Base-by-base conservation (phyloP, 192 early-diverging fungal genomes). In the Spizellomyces punctatus region DNA sequence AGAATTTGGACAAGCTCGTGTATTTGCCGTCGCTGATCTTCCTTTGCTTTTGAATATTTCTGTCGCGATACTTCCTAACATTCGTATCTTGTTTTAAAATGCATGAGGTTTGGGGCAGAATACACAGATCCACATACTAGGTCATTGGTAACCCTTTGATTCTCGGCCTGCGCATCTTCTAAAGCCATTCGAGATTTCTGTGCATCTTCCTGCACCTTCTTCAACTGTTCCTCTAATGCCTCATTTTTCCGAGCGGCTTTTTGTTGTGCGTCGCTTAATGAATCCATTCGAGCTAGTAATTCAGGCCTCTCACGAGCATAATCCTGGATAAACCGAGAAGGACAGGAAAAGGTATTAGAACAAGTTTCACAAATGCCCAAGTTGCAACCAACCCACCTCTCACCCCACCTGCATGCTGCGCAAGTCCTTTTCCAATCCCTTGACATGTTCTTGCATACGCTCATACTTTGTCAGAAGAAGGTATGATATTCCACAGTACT, bases 401-500 rank as follows among this genome's bases (percentile, higher is more conserved):
- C 6, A 59, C 59, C 60, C 21, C 48, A 86, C 83, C 76, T 82
- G 73, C 10, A 82, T 57, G 10, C 63, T 63, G 27, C 61, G 66
- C 10, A 82, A 69, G 55, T 88, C 79, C 5, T 62, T 43, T 58
- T 88, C 84, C 46, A 86, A 58, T 54, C 60, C 61, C 8, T 59
- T 69, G 5, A 88, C 74, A 64, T 81, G 73, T 10, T 67, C 46
- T 21, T 77, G 68, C 75, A 88, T 79, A 41, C 67, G 67, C 45
- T 85, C 77, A 66, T 83, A 83, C 63, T 86, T 84, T 21, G 73
- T 68, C 44, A 84, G 71, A 10, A 88, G 60, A 60, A 88, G 79
- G 69, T 88, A 88, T 4, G 84, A 86, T 43, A 88, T 79, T 10
- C 86, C 86, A 66, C 86, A 88, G 66, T 84, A 88, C 48, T 79